Percentiles rank a stretch among this genome's conserved stretches.
These are phyloP conservation scores for Pseudogymnoascus sp. DNA, from an alignment of 2,329 filamentous ascomycete species.

Conservation along the genomic window DNA sequence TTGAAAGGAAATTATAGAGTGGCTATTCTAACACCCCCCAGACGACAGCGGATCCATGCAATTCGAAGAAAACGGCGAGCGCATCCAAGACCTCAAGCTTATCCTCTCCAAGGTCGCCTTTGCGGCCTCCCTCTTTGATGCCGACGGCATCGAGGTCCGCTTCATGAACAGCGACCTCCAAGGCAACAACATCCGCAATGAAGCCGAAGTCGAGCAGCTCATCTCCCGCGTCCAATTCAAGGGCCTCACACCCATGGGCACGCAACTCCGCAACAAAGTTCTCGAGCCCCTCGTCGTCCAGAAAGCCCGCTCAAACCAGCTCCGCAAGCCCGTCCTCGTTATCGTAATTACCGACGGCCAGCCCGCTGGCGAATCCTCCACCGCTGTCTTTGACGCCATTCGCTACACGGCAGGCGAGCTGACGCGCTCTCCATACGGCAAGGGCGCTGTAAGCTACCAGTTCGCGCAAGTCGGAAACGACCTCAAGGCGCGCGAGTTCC, in stretches of 20 bases:
- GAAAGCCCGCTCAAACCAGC: constrained; percentile 41
- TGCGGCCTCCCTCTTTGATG: constrained; percentile 59
- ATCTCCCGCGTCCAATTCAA: constrained; percentile 52
- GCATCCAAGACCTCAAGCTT: constrained; percentile 57
- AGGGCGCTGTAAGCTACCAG: constrained; percentile 54
- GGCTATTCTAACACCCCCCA: constrained; percentile 12
- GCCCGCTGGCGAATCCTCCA: constrained; percentile 52
- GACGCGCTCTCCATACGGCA: constrained; percentile 40
- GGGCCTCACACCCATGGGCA: constrained; percentile 59
- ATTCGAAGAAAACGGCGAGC: constrained; percentile 57
- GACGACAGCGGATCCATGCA: constrained; percentile 64
- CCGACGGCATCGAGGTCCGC: constrained; percentile 57
- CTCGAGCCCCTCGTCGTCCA: constrained; percentile 50
- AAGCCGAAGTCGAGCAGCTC: constrained; percentile 49
- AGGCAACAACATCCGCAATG: constrained; percentile 46
- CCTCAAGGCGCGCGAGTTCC: constrained; percentile 53
- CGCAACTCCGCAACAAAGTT: constrained; percentile 53
- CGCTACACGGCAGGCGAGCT: constrained; percentile 44
- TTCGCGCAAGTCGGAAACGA: constrained; percentile 64
- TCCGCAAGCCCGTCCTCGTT: constrained; percentile 56
- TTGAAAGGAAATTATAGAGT: constrained; percentile 2
- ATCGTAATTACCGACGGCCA: constrained; percentile 60
- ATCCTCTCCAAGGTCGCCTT: constrained; percentile 56
- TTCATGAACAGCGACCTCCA: constrained; percentile 57
- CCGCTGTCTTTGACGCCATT: constrained; percentile 49